Conservation (phyloP, 2,329 filamentous ascomycete species). For the Fusarium domesticum region DNA sequence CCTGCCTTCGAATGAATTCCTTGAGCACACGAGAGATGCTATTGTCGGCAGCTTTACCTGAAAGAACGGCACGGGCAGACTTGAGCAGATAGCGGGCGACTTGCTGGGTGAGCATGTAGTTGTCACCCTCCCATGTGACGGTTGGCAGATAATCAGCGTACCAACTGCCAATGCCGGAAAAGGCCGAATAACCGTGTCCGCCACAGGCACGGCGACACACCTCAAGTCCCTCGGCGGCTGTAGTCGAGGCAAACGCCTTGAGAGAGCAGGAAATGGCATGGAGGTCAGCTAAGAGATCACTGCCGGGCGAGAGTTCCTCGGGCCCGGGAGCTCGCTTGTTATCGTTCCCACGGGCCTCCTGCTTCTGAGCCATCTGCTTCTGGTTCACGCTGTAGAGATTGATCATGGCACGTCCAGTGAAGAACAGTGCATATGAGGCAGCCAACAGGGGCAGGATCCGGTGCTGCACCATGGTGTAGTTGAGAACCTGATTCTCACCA, state of each 20-base stretch:
- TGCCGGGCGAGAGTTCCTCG: slow-evolving; percentile 61
- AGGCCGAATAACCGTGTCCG: slow-evolving; percentile 72
- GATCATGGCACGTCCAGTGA: slow-evolving; percentile 76
- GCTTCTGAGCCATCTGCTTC: slow-evolving; percentile 54
- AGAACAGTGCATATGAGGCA: slow-evolving; percentile 73
- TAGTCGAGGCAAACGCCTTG: slow-evolving; percentile 69
- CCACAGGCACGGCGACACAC: slow-evolving; percentile 72
- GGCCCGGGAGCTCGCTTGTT: slow-evolving; percentile 59
- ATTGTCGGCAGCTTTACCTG: slow-evolving; percentile 48
- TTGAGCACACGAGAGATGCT: slow-evolving; percentile 54
- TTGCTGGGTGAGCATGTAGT: slow-evolving; percentile 81
- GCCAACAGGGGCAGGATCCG: slow-evolving; percentile 70
- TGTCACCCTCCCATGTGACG: slow-evolving; percentile 73
- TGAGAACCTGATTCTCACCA: slow-evolving; percentile 71
- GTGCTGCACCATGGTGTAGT: slow-evolving; percentile 80
- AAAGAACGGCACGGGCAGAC: slow-evolving; percentile 67
- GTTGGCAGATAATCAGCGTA: slow-evolving; percentile 74
- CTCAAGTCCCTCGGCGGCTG: slow-evolving; percentile 71
- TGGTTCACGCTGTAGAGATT: slow-evolving; percentile 69
- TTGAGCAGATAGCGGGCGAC: slow-evolving; percentile 75
- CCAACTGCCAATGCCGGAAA: slow-evolving; percentile 72
- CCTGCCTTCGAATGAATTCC: slow-evolving; percentile 61
- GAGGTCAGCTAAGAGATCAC: slow-evolving; percentile 68
- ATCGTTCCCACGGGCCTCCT: slow-evolving; percentile 40
- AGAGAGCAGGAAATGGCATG: slow-evolving; percentile 75